phyloP scores from a whole-genome alignment of 768 basidiomycete genomes.

The Lentinula detonsa region DNA sequence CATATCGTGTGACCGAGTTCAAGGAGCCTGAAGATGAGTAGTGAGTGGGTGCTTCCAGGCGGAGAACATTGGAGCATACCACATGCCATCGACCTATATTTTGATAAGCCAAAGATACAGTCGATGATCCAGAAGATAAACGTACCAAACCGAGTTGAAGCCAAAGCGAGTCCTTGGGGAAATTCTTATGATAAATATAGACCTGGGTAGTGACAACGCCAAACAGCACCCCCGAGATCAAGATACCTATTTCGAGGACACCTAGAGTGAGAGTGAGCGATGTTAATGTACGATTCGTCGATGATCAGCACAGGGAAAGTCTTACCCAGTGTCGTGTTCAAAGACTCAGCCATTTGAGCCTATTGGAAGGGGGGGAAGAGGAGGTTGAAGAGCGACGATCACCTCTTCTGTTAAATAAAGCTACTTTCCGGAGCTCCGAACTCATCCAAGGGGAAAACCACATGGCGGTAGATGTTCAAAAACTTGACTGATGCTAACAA shows the following conservation, averaged over 20 bases:
- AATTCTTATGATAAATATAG: conserved; percentile 4
- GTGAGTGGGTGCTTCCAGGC: neutral
- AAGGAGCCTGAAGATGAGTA: neutral
- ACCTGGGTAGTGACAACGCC: conserved; percentile 3
- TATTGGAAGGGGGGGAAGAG: neutral
- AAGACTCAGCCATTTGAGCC: neutral
- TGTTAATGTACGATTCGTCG: neutral
- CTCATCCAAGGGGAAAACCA: neutral
- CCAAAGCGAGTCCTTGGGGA: conserved; percentile 4
- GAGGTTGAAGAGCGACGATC: neutral
- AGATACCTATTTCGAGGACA: conserved; percentile 1
- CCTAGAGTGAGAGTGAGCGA: neutral
- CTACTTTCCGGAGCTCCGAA: neutral
- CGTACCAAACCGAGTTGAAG: conserved; percentile 1
- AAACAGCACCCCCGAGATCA: conserved; percentile 4
- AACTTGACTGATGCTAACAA: conserved; percentile 2
- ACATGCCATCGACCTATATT: neutral
- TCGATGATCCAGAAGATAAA: neutral
- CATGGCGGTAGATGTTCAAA: neutral
- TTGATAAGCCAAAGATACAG: neutral
- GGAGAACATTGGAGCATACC: neutral
- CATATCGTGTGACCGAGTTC: conserved; percentile 2
- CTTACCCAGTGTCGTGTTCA: neutral
- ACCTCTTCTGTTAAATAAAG: neutral
- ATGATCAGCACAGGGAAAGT: neutral